Conservation (phyloP, 495 filamentous ascomycete genomes). For the Talaromyces nanjingensis region DNA sequence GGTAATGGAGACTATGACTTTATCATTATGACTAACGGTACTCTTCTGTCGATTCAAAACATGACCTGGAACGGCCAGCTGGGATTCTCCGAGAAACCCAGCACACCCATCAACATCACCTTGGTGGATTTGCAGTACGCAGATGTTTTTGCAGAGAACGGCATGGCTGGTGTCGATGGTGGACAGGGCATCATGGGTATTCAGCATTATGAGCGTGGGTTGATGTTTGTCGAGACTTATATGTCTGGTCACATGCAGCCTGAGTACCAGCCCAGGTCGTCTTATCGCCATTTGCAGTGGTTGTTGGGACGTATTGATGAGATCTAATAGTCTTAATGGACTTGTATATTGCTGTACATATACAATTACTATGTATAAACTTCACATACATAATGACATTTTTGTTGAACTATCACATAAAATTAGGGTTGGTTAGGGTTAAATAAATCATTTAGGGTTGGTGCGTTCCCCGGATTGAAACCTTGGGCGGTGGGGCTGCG, state of each 20-base stretch:
- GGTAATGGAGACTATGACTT: conserved; percentile 54
- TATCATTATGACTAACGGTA: conserved; percentile 56
- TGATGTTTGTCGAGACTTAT: conserved; percentile 59
- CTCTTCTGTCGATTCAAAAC: conserved; percentile 56
- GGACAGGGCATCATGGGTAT: conserved; percentile 55
- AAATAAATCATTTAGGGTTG: not conserved
- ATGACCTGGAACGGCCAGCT: conserved; percentile 61
- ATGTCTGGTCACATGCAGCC: conserved; percentile 62
- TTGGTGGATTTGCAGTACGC: conserved; percentile 29
- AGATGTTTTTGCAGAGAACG: conserved; percentile 25
- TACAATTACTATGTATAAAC: not conserved
- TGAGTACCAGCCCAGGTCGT: conserved; percentile 54
- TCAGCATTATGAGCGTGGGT: conserved; percentile 59
- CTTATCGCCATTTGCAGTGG: conserved; percentile 66
- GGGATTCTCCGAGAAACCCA: conserved; percentile 46
- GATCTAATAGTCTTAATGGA: conserved; percentile 13
- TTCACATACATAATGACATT: not conserved
- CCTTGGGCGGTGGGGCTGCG: not conserved
- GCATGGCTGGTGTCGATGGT: conserved; percentile 17
- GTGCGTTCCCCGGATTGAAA: too few relatives aligned
- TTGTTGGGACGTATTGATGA: conserved; percentile 52
- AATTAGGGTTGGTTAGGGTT: not conserved
- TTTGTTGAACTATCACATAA: not conserved
- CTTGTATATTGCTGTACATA: not conserved
- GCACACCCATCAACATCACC: conserved; percentile 29